Evolutionary conservation across 2,329 filamentous ascomycete species (phyloP).

Genomic region (Diaporthe sp.): DNA sequence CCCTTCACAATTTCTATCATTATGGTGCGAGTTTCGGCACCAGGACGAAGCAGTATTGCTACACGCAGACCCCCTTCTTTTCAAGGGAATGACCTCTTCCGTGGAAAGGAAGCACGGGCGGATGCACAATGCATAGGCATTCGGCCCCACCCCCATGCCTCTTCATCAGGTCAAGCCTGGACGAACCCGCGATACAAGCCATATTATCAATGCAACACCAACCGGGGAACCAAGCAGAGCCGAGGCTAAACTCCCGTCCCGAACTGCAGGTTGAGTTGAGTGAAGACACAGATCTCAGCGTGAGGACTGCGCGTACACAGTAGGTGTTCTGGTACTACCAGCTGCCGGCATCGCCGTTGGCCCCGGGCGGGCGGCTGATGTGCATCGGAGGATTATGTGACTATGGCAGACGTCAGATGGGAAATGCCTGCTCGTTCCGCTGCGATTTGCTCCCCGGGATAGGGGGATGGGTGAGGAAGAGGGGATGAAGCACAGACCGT

Average conservation of each 20-base stretch:
- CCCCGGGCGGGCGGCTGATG: conserved; percentile 5
- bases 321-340: background rate
- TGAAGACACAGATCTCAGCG: background rate
- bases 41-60: background rate
- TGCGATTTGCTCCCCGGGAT: conserved; percentile 1
- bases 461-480: background rate
- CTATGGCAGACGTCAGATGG: conserved; percentile 23
- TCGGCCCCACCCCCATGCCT: conserved; percentile 9
- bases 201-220: background rate
- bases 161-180: conserved; percentile 12
- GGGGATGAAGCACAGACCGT: conserved; percentile 13
- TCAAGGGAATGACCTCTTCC: background rate
- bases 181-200: conserved; percentile 13
- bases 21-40: background rate
- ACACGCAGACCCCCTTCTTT: conserved; percentile 8
- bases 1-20: background rate
- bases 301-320: background rate
- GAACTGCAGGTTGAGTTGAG: background rate
- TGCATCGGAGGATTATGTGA: conserved; percentile 21
- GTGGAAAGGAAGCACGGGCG: conserved; percentile 5
- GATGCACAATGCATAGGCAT: background rate
- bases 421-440: conserved; percentile 14
- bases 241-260: background rate
- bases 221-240: background rate
- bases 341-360: conserved; percentile 12